Percentiles rank a stretch among this genome's conserved stretches.
These are phyloP conservation scores for Teratosphaeria nubilosa DNA, from an alignment of 2,329 filamentous ascomycete species.

Conservation along the genomic window DNA sequence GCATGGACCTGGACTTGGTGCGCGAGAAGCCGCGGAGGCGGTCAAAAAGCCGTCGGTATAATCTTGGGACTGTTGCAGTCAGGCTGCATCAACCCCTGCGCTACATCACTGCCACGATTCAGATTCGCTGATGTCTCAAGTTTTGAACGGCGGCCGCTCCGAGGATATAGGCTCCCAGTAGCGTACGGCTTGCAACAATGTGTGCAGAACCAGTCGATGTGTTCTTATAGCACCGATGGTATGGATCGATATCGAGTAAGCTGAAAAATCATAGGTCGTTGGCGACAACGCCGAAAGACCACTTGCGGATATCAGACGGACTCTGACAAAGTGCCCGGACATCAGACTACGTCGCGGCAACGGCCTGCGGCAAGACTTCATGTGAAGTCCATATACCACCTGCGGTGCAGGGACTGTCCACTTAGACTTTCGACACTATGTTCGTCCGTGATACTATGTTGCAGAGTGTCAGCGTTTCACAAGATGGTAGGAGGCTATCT, in stretches of 20 bases:
- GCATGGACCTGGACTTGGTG: background rate
- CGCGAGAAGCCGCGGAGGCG: background rate
- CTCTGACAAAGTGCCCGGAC: no score
- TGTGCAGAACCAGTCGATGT: background rate
- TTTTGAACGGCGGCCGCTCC: background rate
- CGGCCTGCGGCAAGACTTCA: no score
- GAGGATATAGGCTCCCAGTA: background rate
- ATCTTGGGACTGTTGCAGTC: background rate
- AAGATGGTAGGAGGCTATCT: no score
- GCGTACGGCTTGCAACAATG: background rate
- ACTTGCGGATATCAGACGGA: background rate
- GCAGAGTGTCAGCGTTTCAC: no score
- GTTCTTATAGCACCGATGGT: background rate
- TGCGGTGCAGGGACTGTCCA: no score
- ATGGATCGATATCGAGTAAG: background rate
- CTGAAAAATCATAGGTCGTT: background rate
- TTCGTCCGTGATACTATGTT: no score
- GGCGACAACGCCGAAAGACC: background rate
- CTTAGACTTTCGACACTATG: no score
- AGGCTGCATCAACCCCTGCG: background rate
- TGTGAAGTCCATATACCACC: no score
- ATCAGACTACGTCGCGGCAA: no score
- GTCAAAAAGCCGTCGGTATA: background rate
- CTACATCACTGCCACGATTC: background rate
- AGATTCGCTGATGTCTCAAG: background rate